phyloP scores from a whole-genome alignment of 306 rosid genomes.

The Abrus pulchellus region DNA sequence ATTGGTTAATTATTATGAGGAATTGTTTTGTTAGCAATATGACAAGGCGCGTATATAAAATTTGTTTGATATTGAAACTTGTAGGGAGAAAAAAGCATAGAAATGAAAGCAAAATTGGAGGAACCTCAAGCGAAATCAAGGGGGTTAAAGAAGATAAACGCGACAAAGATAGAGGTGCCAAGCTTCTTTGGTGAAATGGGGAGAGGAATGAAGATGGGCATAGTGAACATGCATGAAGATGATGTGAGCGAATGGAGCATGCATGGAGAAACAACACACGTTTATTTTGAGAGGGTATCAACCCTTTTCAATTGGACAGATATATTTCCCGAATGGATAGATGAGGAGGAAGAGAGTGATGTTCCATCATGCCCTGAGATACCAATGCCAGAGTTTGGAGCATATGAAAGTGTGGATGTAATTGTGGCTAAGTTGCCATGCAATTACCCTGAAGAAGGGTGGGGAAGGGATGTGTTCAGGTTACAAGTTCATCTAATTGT shows the following conservation, averaged over 20 bases:
- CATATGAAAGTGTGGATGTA: conserved; percentile 61
- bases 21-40: too few relatives aligned
- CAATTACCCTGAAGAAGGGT: conserved; percentile 67
- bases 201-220: conserved; percentile 77
- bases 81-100: conserved; percentile 63
- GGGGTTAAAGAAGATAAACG: conserved; percentile 49
- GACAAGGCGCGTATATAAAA: too few relatives aligned
- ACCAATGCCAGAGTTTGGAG: conserved; percentile 74
- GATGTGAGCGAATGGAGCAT: conserved; percentile 66
- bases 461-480: conserved; percentile 81
- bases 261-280: conserved; percentile 41
- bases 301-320: conserved; percentile 85
- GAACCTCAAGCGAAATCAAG: conserved; percentile 39
- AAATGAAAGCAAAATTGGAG: conserved; percentile 71
- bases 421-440: conserved; percentile 87
- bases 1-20: too few relatives aligned
- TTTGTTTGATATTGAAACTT: background rate
- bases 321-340: conserved; percentile 92
- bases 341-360: conserved; percentile 90
- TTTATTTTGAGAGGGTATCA: conserved; percentile 71
- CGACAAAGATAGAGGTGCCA: conserved; percentile 65
- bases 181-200: conserved; percentile 60
- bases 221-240: conserved; percentile 79
- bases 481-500: conserved; percentile 81
- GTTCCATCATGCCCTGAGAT: conserved; percentile 87